Percentiles rank a stretch among this genome's conserved stretches.
Evolutionary conservation across 1,139 yeast genomes (phyloP).

Genomic region (Candida freyschussii): DNA sequence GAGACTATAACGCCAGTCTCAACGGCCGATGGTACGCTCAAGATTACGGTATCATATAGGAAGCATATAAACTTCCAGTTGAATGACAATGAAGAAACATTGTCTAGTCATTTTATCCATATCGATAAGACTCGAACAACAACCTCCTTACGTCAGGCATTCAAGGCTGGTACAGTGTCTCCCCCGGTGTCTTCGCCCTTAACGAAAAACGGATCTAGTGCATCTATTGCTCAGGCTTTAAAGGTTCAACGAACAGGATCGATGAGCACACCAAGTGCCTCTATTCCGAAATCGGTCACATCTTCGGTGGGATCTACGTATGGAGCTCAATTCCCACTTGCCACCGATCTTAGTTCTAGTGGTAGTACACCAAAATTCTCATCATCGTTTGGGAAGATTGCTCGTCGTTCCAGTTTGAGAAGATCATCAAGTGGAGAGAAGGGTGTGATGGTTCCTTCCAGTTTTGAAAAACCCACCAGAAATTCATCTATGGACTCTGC

Average conservation of each 20-base stretch:
- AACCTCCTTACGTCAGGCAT: constrained; percentile 15
- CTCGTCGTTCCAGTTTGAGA: constrained; percentile 34
- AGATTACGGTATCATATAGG: constrained; percentile 76
- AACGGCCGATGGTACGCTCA: constrained; percentile 70
- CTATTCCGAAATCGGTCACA: constrained; percentile 31
- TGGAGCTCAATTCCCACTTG: constrained; percentile 12
- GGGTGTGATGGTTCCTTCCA: constrained; percentile 13
- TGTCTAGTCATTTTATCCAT: constrained; percentile 53
- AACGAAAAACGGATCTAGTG: constrained; percentile 34
- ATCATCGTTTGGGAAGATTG: constrained; percentile 35
- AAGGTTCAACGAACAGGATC: constrained; percentile 31
- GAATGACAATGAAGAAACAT: constrained; percentile 59
- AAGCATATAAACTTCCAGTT: constrained; percentile 62
- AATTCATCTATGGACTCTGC: constrained; percentile 19
- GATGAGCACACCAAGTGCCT: constrained; percentile 14
- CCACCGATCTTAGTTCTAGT: constrained; percentile 28
- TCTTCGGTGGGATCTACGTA: constrained; percentile 24
- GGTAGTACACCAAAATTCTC: constrained; percentile 35
- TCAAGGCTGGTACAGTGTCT: constrained; percentile 19
- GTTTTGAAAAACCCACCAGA: constrained; percentile 14
- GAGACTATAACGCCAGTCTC: constrained; percentile 62
- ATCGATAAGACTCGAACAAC: constrained; percentile 33
- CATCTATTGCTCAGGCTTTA: constrained; percentile 32
- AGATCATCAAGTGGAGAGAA: constrained; percentile 27
- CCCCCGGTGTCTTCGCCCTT: constrained; percentile 20